Conservation (phyloP, 108 stramenopile genomes). For the Epithemia pelagica region DNA sequence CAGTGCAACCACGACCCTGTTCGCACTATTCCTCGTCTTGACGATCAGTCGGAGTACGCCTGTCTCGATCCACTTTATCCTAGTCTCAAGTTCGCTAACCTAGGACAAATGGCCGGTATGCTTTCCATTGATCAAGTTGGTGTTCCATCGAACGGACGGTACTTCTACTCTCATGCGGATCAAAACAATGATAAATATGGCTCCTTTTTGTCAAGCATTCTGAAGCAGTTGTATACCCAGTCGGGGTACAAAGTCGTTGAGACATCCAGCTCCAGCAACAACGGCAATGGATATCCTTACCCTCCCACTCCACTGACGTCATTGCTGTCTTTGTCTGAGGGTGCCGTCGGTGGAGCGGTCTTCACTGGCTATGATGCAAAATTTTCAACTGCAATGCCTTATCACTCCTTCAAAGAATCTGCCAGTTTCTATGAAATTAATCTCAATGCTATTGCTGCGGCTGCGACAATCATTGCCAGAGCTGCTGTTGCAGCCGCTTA, state of each 20-base stretch:
- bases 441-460: slow-evolving; percentile 61
- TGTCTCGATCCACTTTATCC: slow-evolving; percentile 71
- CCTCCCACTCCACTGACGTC: slow-evolving; percentile 78
- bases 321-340: slow-evolving; percentile 41
- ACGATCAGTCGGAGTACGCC: slow-evolving; percentile 39
- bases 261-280: slow-evolving; percentile 35
- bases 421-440: slow-evolving; percentile 35
- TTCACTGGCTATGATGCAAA: slow-evolving; percentile 76
- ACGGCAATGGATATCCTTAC: slow-evolving; percentile 46
- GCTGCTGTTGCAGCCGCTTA: slow-evolving; percentile 75
- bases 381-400: slow-evolving; percentile 50
- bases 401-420: slow-evolving; percentile 74
- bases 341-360: slow-evolving; percentile 61
- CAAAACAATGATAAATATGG: slow-evolving; percentile 40
- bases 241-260: slow-evolving; percentile 32
- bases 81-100: slow-evolving; percentile 60
- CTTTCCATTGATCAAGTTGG: slow-evolving; percentile 85
- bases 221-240: slow-evolving; percentile 38
- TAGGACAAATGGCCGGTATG: slow-evolving; percentile 65
- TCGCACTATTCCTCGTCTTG: slow-evolving; percentile 38
- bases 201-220: slow-evolving; percentile 55
- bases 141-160: slow-evolving; percentile 33
- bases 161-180: slow-evolving; percentile 64
- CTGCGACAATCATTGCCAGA: slow-evolving; percentile 80
- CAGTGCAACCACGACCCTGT: slow-evolving; percentile 47